Conservation (phyloP, 2,329 filamentous ascomycete species). For the Raffaelea albimanens region DNA sequence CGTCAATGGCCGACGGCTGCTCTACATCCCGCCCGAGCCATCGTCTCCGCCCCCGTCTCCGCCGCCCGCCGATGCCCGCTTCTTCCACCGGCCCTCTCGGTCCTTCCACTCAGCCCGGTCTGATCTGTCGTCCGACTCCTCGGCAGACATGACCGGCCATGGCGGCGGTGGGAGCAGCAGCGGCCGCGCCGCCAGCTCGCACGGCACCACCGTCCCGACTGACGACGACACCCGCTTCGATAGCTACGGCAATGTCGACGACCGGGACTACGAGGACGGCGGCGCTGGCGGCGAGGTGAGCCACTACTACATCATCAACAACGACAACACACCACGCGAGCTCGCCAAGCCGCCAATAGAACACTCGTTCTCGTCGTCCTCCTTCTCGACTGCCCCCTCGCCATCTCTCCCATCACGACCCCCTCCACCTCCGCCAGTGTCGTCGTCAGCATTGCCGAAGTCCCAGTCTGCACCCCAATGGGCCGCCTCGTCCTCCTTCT, state of each 20-base stretch:
- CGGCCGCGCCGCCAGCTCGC: slow-evolving; percentile 11
- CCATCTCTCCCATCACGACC: not conserved
- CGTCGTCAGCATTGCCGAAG: too few relatives aligned
- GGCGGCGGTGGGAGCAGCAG: slow-evolving; percentile 7
- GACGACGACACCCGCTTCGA: slow-evolving; percentile 9
- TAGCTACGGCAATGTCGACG: not conserved
- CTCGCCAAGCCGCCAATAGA: not conserved
- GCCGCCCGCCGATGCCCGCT: slow-evolving; percentile 6
- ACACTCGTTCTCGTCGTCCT: not conserved
- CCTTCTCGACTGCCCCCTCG: not conserved
- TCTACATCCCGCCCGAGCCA: slow-evolving; percentile 5
- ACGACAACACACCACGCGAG: too few relatives aligned
- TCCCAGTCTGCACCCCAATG: too few relatives aligned
- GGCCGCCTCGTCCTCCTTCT: not conserved
- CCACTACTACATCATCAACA: too few relatives aligned
- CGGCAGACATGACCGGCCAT: slow-evolving; percentile 11
- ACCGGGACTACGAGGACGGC: not conserved
- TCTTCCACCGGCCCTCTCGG: slow-evolving; percentile 5
- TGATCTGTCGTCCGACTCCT: slow-evolving; percentile 9
- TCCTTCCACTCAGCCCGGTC: not conserved
- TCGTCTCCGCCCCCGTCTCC: slow-evolving; percentile 7
- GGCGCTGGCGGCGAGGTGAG: too few relatives aligned
- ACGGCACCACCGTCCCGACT: slow-evolving; percentile 7
- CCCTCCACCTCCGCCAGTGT: not conserved
- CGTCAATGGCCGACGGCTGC: slow-evolving; percentile 7